Base-by-base conservation (phyloP, 768 basidiomycete genomes). In the Fomitopsis pulvina region DNA sequence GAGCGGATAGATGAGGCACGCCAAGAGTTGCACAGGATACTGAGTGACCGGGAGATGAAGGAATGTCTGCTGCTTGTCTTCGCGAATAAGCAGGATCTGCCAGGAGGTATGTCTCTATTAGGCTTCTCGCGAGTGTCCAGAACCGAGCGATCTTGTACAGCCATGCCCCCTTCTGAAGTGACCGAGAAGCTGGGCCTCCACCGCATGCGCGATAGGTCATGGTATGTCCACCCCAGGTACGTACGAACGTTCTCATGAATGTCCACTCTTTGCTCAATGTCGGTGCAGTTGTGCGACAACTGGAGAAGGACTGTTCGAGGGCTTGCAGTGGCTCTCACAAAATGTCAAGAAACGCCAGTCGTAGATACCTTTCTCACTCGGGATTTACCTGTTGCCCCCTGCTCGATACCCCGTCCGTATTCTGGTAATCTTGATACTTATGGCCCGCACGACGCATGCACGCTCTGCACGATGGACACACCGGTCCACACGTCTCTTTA, bases 191-290 rank as follows among this genome's bases (percentile, higher is more conserved):
- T 98, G 38, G 94, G 94, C 32, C 73, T 98, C 56, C 89, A 96
- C 67, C 78, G 87, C 59, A 97, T 98, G 95, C 85, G 91, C 52
- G 94, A 97, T 63, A 78, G 95, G 53, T 92, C 88, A 67, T 98
- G 95, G 95, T 98, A 97, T 78, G 94, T 97, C 47, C 95, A 98
- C 72, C 95, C 95, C 45, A 96, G 93, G 88, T 95, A 68, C 59
- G 80, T 37, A 14, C 48, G 46, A 21, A 27, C 2, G 20, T 10
- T 18, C n/a, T 39, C 37, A 47, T 48, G 22, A n/a, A 4, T 32
- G 39, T 59, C 25, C 7, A 26, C 38, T 32, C 14, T 48, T 29
- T 20, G 48, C 28, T 18, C 32, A 9, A n/a, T 52, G 22, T 6
- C 50, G 44, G 8, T 47, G 16, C 53, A 96, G 93, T 69, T 96